These are phyloP conservation scores for Yarrowia galli DNA, from an alignment of 1,139 yeast genomes.

Conservation along the genomic window DNA sequence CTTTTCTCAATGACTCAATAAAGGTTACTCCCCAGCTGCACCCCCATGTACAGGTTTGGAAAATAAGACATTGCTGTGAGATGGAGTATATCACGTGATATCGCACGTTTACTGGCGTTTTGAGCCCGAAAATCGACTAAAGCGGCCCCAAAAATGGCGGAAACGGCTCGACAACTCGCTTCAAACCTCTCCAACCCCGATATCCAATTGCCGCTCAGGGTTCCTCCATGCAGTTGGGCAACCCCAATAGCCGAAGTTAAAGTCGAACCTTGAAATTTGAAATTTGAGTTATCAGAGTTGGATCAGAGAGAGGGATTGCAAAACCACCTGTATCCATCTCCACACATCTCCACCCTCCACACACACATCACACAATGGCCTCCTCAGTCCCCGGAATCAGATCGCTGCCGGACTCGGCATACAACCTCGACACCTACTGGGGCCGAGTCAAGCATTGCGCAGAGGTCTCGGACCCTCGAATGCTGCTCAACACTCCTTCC, in stretches of 20 bases:
- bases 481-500: slow-evolving; percentile 73
- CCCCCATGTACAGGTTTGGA: not conserved
- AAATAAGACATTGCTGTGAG: not conserved
- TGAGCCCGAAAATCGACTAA: not conserved
- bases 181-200: not conserved
- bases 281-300: slow-evolving; percentile 15
- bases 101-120: not conserved
- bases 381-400: slow-evolving; percentile 85
- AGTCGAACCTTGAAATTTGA: slow-evolving; percentile 21
- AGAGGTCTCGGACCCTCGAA: slow-evolving; percentile 89
- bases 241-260: slow-evolving; percentile 35
- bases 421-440: slow-evolving; percentile 81
- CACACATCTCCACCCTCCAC: not conserved
- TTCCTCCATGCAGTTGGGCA: slow-evolving; percentile 17
- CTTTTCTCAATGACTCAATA: slow-evolving; percentile 15
- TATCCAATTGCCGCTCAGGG: slow-evolving; percentile 22
- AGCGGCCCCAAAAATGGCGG: not conserved
- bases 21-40: slow-evolving; percentile 9
- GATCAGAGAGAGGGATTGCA: not conserved
- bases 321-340: not conserved
- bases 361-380: slow-evolving; percentile 63
- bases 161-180: not conserved
- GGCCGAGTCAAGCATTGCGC: slow-evolving; percentile 96
- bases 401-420: slow-evolving; percentile 76
- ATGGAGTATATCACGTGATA: not conserved